A percentile compares a stretch with the other conserved stretches of the same genome.
Conservation (phyloP, 192 early-diverging fungal genomes). For the Coemansia sp. region DNA sequence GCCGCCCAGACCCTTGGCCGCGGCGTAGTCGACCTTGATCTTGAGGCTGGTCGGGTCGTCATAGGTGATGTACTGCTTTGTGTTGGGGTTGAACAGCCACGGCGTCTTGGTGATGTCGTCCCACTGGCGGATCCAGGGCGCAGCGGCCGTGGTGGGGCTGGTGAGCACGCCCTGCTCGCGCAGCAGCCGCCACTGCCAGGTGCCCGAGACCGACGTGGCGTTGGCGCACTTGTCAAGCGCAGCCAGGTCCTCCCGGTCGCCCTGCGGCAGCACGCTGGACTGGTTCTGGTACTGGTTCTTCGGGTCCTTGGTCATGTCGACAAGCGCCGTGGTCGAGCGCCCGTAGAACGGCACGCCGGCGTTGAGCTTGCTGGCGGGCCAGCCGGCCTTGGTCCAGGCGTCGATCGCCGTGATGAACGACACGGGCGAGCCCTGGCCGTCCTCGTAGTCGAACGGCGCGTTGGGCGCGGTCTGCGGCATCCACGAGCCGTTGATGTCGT, state of each 20-base stretch:
- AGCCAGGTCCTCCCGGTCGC: constrained; percentile 53
- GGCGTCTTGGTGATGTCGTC: constrained; percentile 58
- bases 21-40: constrained; percentile 57
- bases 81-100: constrained; percentile 53
- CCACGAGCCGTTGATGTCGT: constrained; percentile 61
- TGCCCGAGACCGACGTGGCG: constrained; percentile 54
- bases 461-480: constrained; percentile 56
- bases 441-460: constrained; percentile 53
- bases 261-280: constrained; percentile 35
- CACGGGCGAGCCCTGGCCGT: constrained; percentile 22
- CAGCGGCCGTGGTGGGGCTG: constrained; percentile 45
- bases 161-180: constrained; percentile 54
- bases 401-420: constrained; percentile 52
- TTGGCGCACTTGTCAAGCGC: constrained; percentile 51
- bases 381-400: constrained; percentile 54
- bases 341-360: constrained; percentile 64
- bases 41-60: constrained; percentile 67
- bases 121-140: constrained; percentile 62
- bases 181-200: constrained; percentile 64
- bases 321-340: constrained; percentile 38
- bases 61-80: constrained; percentile 69
- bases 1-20: constrained; percentile 54
- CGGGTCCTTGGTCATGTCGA: constrained; percentile 52
- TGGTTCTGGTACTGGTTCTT: constrained; percentile 49
- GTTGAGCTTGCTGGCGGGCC: constrained; percentile 57